Percentiles rank a stretch among this genome's conserved stretches.
Evolutionary conservation across 176 grass and related monocot species (phyloP).

Genomic region (Bothriochloa decipiens): DNA sequence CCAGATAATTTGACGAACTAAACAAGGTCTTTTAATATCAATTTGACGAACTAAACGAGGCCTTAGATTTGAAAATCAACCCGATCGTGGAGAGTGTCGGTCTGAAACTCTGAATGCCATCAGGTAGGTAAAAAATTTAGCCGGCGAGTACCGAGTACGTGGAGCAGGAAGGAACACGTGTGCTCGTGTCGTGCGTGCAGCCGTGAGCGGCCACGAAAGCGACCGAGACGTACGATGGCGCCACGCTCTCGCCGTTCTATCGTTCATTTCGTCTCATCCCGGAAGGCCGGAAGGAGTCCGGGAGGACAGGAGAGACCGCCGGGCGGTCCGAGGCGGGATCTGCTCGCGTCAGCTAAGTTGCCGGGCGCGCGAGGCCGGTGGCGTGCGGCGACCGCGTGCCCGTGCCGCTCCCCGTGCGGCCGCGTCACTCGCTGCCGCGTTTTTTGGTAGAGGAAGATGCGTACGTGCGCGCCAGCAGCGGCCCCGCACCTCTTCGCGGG

Average conservation of each 20-base stretch:
- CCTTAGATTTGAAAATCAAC: too few relatives aligned
- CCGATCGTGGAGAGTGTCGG: too few relatives aligned
- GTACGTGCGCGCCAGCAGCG: neutral
- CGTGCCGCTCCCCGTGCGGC: conserved; percentile 2
- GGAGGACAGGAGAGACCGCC: neutral
- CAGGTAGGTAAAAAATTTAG: neutral
- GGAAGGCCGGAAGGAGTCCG: neutral
- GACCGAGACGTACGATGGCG: neutral
- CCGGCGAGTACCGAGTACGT: neutral
- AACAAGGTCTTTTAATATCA: too few relatives aligned
- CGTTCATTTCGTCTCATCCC: neutral
- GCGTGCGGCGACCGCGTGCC: conserved; percentile 11
- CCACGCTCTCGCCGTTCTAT: neutral
- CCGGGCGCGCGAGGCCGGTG: neutral
- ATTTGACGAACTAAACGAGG: too few relatives aligned
- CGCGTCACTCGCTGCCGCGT: neutral
- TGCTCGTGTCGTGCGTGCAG: neutral
- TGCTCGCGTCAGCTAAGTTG: neutral
- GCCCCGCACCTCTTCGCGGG: neutral
- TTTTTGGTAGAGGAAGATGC: too few relatives aligned
- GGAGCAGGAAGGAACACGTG: neutral
- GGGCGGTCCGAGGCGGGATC: neutral
- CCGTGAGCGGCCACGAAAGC: conserved; percentile 20
- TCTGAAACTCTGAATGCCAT: neutral
- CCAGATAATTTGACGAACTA: too few relatives aligned